Conservation (phyloP, 2,329 filamentous ascomycete genomes). For the Apiospora rasikravindrae region DNA sequence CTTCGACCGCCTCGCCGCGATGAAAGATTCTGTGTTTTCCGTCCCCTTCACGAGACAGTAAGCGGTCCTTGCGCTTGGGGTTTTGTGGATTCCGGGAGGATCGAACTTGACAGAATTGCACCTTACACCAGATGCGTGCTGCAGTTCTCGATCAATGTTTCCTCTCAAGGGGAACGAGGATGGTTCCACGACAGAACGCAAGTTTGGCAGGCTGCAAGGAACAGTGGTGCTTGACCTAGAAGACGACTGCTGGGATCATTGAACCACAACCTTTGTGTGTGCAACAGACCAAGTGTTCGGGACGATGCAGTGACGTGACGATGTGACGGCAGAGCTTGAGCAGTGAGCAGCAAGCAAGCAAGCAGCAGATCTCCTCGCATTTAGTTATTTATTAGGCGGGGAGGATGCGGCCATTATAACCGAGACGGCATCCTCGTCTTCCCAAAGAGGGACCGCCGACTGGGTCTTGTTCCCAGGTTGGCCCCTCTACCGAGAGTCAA, state of each 20-base stretch:
- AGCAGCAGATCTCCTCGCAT: background rate
- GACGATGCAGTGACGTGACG: conserved; percentile 5
- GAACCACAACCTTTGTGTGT: background rate
- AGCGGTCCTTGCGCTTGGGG: background rate
- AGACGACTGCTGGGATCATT: background rate
- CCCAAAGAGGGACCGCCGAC: background rate
- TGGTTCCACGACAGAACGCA: conserved; percentile 9
- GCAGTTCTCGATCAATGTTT: background rate
- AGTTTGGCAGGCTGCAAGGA: conserved; percentile 1
- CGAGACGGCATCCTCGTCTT: background rate
- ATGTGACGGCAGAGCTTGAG: background rate
- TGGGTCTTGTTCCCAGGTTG: background rate
- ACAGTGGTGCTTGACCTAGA: background rate
- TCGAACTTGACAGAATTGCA: background rate
- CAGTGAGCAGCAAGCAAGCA: background rate
- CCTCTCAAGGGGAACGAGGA: background rate
- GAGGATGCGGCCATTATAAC: background rate
- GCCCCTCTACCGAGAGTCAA: conserved; percentile 4
- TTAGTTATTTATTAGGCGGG: conserved; percentile 1
- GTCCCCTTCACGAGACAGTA: background rate
- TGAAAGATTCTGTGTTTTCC: background rate
- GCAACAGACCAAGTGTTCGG: conserved; percentile 3
- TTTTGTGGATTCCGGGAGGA: background rate
- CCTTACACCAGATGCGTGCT: background rate
- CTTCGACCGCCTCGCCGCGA: background rate